phyloP scores from a whole-genome alignment of 352 stramenopile species.

The Phytopythium cucurbitacearum region DNA sequence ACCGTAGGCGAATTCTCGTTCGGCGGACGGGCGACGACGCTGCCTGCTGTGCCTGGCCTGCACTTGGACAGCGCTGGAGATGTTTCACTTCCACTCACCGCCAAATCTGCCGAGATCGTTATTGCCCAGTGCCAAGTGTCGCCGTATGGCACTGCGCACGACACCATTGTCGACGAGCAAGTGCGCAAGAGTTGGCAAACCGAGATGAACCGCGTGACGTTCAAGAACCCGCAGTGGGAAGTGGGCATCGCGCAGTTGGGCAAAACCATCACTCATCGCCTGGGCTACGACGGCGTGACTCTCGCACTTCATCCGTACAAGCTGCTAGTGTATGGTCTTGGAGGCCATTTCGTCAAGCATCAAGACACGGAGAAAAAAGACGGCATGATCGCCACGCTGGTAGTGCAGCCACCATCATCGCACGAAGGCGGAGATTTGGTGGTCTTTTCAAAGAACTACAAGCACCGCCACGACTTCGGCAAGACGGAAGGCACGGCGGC shows the following conservation, averaged over 20 bases:
- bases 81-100: constrained; percentile 7
- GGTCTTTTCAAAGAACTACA: constrained; percentile 7
- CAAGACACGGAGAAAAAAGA: constrained; percentile 49
- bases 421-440: constrained; percentile 19
- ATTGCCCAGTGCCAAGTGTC: constrained; percentile 5
- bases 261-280: constrained; percentile 1
- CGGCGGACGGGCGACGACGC: constrained; percentile 4
- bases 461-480: constrained; percentile 15
- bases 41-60: constrained; percentile 8
- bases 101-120: constrained; percentile 4
- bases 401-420: constrained; percentile 30
- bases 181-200: constrained; percentile 18
- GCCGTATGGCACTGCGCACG: constrained; percentile 3
- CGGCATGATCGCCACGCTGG: constrained; percentile 45
- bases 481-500: constrained; percentile 1
- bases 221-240: constrained; percentile 5
- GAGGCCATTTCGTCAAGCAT: constrained; percentile 35
- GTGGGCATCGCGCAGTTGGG: neutral
- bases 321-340: constrained; percentile 40
- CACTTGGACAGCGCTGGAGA: constrained; percentile 6
- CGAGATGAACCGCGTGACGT: neutral
- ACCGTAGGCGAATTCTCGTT: constrained; percentile 10
- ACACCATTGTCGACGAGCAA: constrained; percentile 15
- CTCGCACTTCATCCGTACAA: constrained; percentile 34
- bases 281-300: constrained; percentile 4